phyloP scores from a whole-genome alignment of 2,329 filamentous ascomycete genomes.

The Fusarium multiceps region DNA sequence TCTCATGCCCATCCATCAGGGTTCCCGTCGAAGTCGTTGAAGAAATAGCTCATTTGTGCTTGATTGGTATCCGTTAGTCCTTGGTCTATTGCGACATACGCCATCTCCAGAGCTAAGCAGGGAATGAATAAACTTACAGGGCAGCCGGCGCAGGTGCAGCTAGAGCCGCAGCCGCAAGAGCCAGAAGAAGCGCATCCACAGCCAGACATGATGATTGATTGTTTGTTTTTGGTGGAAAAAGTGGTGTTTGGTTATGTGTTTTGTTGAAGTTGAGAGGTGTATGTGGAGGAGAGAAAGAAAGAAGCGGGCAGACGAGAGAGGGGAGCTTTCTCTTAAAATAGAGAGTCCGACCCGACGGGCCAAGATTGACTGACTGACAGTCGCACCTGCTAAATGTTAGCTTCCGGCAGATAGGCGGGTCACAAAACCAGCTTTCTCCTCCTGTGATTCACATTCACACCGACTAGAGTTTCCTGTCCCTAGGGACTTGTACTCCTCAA shows the following conservation, averaged over 20 bases:
- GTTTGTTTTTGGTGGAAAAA: background rate
- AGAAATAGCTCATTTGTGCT: conserved; percentile 45
- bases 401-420: conserved; percentile 14
- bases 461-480: conserved; percentile 3
- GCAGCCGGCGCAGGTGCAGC: conserved; percentile 58
- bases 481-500: background rate
- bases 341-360: background rate
- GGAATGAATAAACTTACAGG: conserved; percentile 51
- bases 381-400: background rate
- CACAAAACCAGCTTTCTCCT: conserved; percentile 10
- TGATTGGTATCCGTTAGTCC: conserved; percentile 41
- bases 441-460: conserved; percentile 20
- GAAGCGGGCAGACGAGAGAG: conserved; percentile 22
- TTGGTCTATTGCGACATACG: conserved; percentile 2
- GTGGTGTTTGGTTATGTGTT: conserved; percentile 17
- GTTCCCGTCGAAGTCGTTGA: conserved; percentile 37
- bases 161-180: conserved; percentile 55
- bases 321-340: conserved; percentile 33
- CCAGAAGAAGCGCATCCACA: conserved; percentile 57
- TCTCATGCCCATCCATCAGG: conserved; percentile 36
- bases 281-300: conserved; percentile 22
- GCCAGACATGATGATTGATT: conserved; percentile 54
- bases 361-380: conserved; percentile 2
- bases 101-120: conserved; percentile 20
- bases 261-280: conserved; percentile 7